phyloP scores from a whole-genome alignment of 73 alveolate species.

The Loxodes magnus region DNA sequence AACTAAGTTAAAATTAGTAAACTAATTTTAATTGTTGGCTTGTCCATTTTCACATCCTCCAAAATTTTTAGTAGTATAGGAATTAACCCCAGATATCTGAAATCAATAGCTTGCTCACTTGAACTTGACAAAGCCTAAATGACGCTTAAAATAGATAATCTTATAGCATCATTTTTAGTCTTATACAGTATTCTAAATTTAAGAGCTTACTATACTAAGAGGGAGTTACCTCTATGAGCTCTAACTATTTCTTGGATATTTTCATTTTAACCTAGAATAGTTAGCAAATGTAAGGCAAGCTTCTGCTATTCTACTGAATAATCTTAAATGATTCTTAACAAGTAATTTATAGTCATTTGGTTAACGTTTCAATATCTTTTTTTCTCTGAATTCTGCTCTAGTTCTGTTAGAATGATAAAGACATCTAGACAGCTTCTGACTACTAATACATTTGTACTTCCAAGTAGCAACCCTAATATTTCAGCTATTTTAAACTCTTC shows the following conservation, averaged over 20 bases:
- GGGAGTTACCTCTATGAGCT: constrained; percentile 12
- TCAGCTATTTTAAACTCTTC: constrained; percentile 15
- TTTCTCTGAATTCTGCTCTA: constrained; percentile 15
- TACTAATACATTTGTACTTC: constrained; percentile 29
- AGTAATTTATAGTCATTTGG: constrained; percentile 21
- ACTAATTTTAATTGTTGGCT: constrained; percentile 21
- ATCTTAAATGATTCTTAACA: constrained; percentile 28
- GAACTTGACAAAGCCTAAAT: constrained; percentile 30
- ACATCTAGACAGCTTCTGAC: constrained; percentile 33
- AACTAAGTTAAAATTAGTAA: constrained; percentile 33
- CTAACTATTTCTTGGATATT: constrained; percentile 17
- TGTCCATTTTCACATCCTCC: constrained; percentile 12
- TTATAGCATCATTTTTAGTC: constrained; percentile 19
- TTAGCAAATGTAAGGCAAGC: constrained; percentile 20
- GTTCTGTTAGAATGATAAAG: constrained; percentile 21
- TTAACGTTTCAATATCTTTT: constrained; percentile 7
- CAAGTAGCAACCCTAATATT: constrained; percentile 23
- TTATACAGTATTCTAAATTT: constrained; percentile 1
- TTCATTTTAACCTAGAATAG: constrained; percentile 21
- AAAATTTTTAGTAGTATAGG: constrained; percentile 22
- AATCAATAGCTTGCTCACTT: constrained; percentile 36
- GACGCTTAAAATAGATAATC: constrained; percentile 25
- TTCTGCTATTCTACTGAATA: constrained; percentile 29
- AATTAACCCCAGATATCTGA: constrained; percentile 29
- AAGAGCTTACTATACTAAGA: constrained; percentile 20